Evolutionary conservation across 1,284 basidiomycete species (phyloP), one percentile per base, ranked within the genome.

Genomic region (Malassezia sp.): DNA sequence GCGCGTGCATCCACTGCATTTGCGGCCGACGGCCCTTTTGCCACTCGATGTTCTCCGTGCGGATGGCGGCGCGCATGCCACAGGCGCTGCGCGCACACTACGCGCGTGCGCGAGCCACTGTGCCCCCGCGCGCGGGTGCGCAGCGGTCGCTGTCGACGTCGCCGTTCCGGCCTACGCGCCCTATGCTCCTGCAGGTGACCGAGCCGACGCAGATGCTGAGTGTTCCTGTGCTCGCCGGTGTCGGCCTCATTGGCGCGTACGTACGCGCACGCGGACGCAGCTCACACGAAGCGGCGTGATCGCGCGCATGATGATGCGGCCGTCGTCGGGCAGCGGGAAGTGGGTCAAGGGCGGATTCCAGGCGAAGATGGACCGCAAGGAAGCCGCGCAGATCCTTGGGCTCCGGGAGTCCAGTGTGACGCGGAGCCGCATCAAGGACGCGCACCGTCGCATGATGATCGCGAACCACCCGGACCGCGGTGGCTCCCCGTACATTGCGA

Each of bases 311-410:
- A 50, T 67, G 26, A 49, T 61, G 42, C 42, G 45, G 22, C 42
- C 55, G 12, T 52, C 52, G 15, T 50, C 74, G 74, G 26, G 81
- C 8, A 45, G 50, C 3, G 82, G 89, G 37, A 79, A 91, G 70
- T 96, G 86, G 80, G 80, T 78, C 37, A 87, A 83, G 73, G 91
- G 91, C 50, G 91, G 90, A 1, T 97, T 97, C 79, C 84, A 83
- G 71, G 75, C 78, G 12, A 93, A 89, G 76, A 95, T 96, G 89
- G 90, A 96, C 71, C 78, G 84, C 67, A 84, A 81, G 56, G 91
- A 96, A 74, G 91, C 91, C 2, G 79, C 89, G 45, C 79, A 81
- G 54, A 82, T 97, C 59, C 77, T 96, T 22, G 90, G 90, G n/a
- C 74, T 96, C 34, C 53, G 55, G 58, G 48, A 50, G 28, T 37